These are phyloP conservation scores for Westerdykella sp. DNA, from an alignment of 2,329 filamentous ascomycete genomes.

Conservation along the genomic window DNA sequence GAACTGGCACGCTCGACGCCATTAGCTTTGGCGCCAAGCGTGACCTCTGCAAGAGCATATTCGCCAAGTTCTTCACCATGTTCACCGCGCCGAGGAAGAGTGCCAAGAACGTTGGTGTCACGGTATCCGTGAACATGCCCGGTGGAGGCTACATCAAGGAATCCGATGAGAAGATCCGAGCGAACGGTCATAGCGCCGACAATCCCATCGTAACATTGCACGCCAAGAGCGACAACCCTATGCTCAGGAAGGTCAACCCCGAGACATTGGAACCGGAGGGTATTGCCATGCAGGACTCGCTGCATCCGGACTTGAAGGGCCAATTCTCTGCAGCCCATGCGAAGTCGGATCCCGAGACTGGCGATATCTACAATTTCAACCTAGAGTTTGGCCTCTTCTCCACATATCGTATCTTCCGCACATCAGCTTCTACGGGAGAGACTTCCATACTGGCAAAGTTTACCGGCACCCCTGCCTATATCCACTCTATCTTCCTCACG, in stretches of 20 bases:
- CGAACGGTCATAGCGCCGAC: conserved; percentile 20
- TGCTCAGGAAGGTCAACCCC: conserved; percentile 58
- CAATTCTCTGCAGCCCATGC: conserved; percentile 65
- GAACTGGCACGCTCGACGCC: conserved; percentile 51
- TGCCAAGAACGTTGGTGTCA: conserved; percentile 59
- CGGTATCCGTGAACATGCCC: conserved; percentile 59
- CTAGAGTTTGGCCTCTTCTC: conserved; percentile 54
- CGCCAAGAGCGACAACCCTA: conserved; percentile 54
- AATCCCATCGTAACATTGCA: conserved; percentile 47
- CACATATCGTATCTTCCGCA: conserved; percentile 64
- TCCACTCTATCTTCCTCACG: conserved; percentile 77
- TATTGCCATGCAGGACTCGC: conserved; percentile 50
- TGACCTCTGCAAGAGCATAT: conserved; percentile 69
- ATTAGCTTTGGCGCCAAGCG: conserved; percentile 64
- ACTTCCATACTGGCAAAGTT: conserved; percentile 68
- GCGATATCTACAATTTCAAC: conserved; percentile 78
- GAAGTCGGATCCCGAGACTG: conserved; percentile 62
- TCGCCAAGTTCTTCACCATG: conserved; percentile 62
- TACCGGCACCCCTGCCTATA: conserved; percentile 56
- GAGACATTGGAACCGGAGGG: conserved; percentile 67
- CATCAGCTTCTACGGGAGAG: conserved; percentile 55
- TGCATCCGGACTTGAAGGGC: conserved; percentile 65
- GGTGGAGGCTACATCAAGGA: conserved; percentile 31
- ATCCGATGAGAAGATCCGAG: conserved; percentile 5
- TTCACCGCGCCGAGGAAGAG: conserved; percentile 39